Evolutionary conservation across 2,329 filamentous ascomycete genomes (phyloP).

Genomic region (Phoma herbarum): DNA sequence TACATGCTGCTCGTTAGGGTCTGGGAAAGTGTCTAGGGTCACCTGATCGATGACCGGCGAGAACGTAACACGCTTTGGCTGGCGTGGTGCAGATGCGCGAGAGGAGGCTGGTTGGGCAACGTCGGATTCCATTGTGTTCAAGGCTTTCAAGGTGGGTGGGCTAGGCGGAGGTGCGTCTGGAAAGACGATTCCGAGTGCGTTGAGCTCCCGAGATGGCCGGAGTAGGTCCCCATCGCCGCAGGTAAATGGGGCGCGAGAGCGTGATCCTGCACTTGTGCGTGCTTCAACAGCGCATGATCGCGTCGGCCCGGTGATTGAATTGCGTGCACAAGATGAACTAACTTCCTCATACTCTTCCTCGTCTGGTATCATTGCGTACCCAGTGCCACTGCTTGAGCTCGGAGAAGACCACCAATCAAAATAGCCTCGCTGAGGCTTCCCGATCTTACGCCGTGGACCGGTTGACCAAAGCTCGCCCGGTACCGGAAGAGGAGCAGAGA

Average conservation of each 20-base stretch:
- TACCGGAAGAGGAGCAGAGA: slow-evolving; percentile 13
- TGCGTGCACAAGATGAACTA: not conserved
- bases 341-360: not conserved
- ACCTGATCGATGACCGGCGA: slow-evolving; percentile 16
- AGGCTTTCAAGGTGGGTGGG: not conserved
- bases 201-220: not conserved
- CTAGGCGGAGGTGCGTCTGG: slow-evolving; percentile 3
- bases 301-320: not conserved
- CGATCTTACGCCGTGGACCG: not conserved
- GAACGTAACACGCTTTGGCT: slow-evolving; percentile 13
- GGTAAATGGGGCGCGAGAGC: not conserved
- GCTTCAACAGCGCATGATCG: not conserved
- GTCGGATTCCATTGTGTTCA: not conserved
- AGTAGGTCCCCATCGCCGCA: not conserved
- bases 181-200: slow-evolving; percentile 17
- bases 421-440: slow-evolving; percentile 1
- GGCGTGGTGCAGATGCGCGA: not conserved
- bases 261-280: not conserved
- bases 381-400: not conserved
- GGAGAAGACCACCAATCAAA: slow-evolving; percentile 20
- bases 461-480: slow-evolving; percentile 12
- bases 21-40: not conserved
- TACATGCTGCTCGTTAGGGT: not conserved
- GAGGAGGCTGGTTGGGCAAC: not conserved
- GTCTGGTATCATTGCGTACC: slow-evolving; percentile 5